Evolutionary conservation across 805 yeast species (phyloP).

Genomic region (Priceomyces fermenticarens): DNA sequence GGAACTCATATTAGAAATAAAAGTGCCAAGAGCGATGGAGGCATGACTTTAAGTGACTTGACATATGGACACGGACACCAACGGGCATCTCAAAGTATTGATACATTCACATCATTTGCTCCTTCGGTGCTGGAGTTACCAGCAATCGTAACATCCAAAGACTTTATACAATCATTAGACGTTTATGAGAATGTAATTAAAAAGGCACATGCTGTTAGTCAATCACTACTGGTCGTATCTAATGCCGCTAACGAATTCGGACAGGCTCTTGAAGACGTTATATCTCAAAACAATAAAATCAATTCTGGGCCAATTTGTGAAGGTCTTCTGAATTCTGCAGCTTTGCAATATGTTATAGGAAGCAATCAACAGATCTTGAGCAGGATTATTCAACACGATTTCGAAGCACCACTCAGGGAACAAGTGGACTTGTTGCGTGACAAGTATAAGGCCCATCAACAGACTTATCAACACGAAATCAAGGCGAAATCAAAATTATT

Average conservation of each 20-base stretch:
- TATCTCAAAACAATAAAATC: conserved; percentile 25
- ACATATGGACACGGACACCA: not conserved
- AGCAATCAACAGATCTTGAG: conserved; percentile 75
- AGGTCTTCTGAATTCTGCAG: conserved; percentile 69
- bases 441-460: conserved; percentile 47
- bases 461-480: conserved; percentile 51
- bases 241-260: conserved; percentile 72
- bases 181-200: conserved; percentile 46
- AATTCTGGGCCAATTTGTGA: conserved; percentile 40
- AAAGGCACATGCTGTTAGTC: conserved; percentile 46
- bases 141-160: conserved; percentile 58
- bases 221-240: conserved; percentile 47
- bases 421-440: conserved; percentile 44
- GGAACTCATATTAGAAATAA: conserved; percentile 9
- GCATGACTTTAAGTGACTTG: conserved; percentile 1
- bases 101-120: conserved; percentile 44
- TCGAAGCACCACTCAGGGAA: conserved; percentile 50
- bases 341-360: conserved; percentile 70
- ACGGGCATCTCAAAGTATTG: conserved; percentile 29
- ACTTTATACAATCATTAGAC: conserved; percentile 48
- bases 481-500: conserved; percentile 50
- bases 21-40: conserved; percentile 4
- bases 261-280: conserved; percentile 52
- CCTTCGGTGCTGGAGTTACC: conserved; percentile 59
- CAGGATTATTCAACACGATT: conserved; percentile 49